Evolutionary conservation across 805 yeast genomes (phyloP).

Genomic region (Myxozyma vanderwaltii): DNA sequence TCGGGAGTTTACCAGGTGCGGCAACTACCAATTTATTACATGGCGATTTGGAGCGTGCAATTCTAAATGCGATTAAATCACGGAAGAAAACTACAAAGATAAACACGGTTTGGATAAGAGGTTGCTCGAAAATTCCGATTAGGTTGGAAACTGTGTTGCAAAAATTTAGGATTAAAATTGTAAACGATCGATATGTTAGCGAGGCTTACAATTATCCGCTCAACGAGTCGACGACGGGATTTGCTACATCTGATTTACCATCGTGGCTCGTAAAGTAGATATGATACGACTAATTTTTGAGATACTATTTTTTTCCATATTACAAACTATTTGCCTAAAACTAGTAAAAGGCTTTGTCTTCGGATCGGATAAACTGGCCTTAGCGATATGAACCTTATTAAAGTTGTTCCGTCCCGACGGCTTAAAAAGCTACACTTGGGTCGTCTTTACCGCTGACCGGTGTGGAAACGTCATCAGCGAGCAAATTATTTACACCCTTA

Average conservation of each 20-base stretch:
- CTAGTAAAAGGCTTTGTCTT: no score
- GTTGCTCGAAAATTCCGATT: conserved; percentile 3
- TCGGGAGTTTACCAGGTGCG: neutral
- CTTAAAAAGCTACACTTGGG: no score
- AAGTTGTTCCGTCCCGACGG: no score
- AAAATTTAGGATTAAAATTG: neutral
- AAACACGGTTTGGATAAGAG: conserved; percentile 1
- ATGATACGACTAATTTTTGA: neutral
- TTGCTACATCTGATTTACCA: neutral
- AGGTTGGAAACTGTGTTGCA: neutral
- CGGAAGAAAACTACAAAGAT: neutral
- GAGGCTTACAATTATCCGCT: neutral
- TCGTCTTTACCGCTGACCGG: no score
- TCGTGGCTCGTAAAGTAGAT: neutral
- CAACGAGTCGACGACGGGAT: neutral
- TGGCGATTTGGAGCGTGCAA: neutral
- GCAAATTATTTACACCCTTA: no score
- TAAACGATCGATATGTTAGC: conserved; percentile 1
- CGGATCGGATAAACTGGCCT: no score
- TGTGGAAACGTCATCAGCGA: no score
- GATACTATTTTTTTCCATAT: neutral
- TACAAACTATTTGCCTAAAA: no score
- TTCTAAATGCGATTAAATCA: neutral
- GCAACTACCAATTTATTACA: neutral
- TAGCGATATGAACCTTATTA: no score